phyloP scores from a whole-genome alignment of 441 rosid species.

The Mallotus japonicus region DNA sequence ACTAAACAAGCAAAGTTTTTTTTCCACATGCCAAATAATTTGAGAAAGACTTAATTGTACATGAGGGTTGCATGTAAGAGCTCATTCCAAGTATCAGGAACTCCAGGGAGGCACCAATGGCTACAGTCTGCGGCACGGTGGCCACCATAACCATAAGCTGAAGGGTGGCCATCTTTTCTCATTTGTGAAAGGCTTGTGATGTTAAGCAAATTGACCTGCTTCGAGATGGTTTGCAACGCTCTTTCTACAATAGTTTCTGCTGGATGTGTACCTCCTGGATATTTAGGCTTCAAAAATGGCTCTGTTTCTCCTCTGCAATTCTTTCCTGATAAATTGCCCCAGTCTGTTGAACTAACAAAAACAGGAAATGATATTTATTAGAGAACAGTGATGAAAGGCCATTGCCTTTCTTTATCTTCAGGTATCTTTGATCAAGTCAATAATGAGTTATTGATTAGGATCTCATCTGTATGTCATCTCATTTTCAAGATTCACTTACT shows the following conservation, averaged over 20 bases:
- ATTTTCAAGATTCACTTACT: slow-evolving; percentile 11
- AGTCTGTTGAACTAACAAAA: slow-evolving; percentile 14
- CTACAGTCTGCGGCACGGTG: slow-evolving; percentile 17
- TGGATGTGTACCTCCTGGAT: slow-evolving; percentile 11
- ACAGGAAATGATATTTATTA: neutral
- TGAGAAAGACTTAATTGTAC: neutral
- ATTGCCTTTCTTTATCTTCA: neutral
- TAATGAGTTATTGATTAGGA: too few relatives aligned
- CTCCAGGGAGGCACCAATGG: slow-evolving; percentile 27
- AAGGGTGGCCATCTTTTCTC: slow-evolving; percentile 24
- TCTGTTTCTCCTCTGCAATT: slow-evolving; percentile 23
- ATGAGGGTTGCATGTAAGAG: slow-evolving; percentile 16
- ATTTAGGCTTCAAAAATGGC: slow-evolving; percentile 2
- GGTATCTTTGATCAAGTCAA: neutral
- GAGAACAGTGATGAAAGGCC: neutral
- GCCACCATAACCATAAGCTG: slow-evolving; percentile 16
- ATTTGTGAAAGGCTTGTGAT: slow-evolving; percentile 15
- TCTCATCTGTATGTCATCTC: too few relatives aligned
- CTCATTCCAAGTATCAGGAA: slow-evolving; percentile 23
- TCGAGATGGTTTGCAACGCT: slow-evolving; percentile 14
- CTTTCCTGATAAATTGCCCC: slow-evolving; percentile 12
- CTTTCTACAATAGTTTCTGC: slow-evolving; percentile 12
- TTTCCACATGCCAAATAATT: too few relatives aligned
- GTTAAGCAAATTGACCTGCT: slow-evolving; percentile 15
- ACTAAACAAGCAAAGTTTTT: neutral